Evolutionary conservation across 345 rosid genomes (phyloP).

Genomic region (Iberis pinnata): DNA sequence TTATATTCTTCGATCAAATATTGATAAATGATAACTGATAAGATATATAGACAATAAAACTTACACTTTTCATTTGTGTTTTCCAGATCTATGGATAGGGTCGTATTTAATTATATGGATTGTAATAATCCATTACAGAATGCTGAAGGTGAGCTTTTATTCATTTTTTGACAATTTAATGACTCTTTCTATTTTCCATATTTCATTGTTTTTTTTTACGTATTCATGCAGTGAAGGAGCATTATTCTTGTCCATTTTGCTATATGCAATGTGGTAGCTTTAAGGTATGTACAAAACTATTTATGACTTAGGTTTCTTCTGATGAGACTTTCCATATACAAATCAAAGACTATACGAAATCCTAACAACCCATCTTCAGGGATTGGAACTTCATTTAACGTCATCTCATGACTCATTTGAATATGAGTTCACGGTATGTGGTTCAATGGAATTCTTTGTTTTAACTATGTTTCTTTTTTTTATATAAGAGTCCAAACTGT

Average conservation of each 20-base stretch:
- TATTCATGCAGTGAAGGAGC: slow-evolving; percentile 72
- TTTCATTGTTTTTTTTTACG: not conserved
- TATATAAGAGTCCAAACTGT: no score
- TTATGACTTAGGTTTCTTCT: not conserved
- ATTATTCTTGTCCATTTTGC: slow-evolving; percentile 94
- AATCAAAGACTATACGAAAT: not conserved
- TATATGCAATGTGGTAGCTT: slow-evolving; percentile 69
- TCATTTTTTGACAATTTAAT: not conserved
- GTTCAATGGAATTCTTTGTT: slow-evolving; percentile 28
- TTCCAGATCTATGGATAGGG: slow-evolving; percentile 52
- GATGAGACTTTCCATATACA: not conserved
- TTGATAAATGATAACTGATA: slow-evolving; percentile 9
- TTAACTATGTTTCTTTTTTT: no score
- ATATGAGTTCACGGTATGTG: slow-evolving; percentile 90
- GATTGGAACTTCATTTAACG: slow-evolving; percentile 73
- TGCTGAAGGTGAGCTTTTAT: slow-evolving; percentile 65
- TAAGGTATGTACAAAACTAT: slow-evolving; percentile 49
- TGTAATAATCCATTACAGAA: slow-evolving; percentile 52
- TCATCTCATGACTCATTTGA: slow-evolving; percentile 84
- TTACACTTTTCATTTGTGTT: slow-evolving; percentile 4
- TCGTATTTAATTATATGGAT: slow-evolving; percentile 84
- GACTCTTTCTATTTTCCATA: no score
- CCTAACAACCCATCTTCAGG: slow-evolving; percentile 38
- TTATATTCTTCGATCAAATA: no score
- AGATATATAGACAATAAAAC: no score